A percentile compares a stretch with the other conserved stretches of the same genome.
These are phyloP conservation scores for Astragalus membranaceus DNA, from an alignment of 306 rosid species.

Conservation along the genomic window DNA sequence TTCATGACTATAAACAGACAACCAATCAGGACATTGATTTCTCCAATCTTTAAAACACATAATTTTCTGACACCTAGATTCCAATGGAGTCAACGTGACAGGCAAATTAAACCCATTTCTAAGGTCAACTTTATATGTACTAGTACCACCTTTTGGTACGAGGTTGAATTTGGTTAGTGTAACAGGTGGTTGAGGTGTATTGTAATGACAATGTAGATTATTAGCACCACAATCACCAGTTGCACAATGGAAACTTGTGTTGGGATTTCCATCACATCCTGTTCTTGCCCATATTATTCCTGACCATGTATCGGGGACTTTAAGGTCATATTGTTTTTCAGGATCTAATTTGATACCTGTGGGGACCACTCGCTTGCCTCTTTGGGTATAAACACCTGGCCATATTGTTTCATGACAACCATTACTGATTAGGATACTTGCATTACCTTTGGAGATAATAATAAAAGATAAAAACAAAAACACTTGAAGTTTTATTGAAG, in stretches of 20 bases:
- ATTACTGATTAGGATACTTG: background rate
- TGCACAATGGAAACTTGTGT: background rate
- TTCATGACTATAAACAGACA: background rate
- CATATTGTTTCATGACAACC: background rate
- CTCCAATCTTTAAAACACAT: background rate
- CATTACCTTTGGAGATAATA: too few species aligned
- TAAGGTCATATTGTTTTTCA: background rate
- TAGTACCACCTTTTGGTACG: background rate
- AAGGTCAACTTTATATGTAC: background rate
- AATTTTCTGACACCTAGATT: background rate
- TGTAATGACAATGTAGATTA: background rate
- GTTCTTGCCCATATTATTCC: background rate
- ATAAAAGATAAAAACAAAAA: background rate
- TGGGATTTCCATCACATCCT: background rate
- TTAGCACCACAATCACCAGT: background rate
- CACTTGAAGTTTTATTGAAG: background rate
- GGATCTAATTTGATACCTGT: background rate
- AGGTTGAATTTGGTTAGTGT: background rate
- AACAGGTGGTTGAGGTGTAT: background rate
- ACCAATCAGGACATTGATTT: background rate
- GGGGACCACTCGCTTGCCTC: background rate
- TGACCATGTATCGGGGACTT: slow-evolving; percentile 1
- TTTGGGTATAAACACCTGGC: background rate
- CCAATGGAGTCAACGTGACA: background rate
- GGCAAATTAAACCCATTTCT: background rate